These are phyloP conservation scores for Exophiala oligosperma DNA, from an alignment of 2,329 filamentous ascomycete genomes.

Conservation along the genomic window DNA sequence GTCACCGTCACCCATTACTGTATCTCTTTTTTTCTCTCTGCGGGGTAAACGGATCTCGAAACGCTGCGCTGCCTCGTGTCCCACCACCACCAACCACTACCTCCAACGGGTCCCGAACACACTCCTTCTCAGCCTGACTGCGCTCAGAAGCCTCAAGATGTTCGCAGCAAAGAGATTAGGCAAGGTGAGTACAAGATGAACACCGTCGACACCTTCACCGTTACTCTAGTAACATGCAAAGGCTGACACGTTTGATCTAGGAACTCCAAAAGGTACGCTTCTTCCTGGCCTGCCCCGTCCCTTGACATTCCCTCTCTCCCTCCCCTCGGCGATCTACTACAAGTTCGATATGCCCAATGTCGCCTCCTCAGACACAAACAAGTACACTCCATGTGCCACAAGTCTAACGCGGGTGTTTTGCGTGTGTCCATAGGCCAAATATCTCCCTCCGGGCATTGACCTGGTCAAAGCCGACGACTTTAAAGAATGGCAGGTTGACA, in stretches of 20 bases:
- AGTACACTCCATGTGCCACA: too few species aligned
- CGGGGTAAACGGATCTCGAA: too few species aligned
- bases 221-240: conserved; percentile 20
- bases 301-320: neutral
- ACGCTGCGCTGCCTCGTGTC: too few species aligned
- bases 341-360: neutral
- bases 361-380: too few species aligned
- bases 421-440: conserved; percentile 49
- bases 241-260: conserved; percentile 34
- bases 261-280: conserved; percentile 56
- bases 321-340: neutral
- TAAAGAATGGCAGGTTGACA: conserved; percentile 89
- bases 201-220: neutral
- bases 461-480: conserved; percentile 81
- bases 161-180: conserved; percentile 51
- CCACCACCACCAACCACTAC: too few species aligned
- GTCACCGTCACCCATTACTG: too few species aligned
- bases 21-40: too few species aligned
- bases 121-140: neutral
- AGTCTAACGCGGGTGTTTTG: neutral
- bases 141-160: conserved; percentile 36
- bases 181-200: conserved; percentile 40
- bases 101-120: neutral
- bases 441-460: conserved; percentile 67
- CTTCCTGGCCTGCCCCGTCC: neutral